Evolutionary conservation across 2,329 filamentous ascomycete genomes (phyloP), one percentile per base, ranked within the genome.

Genomic region (Apiospora hydei): DNA sequence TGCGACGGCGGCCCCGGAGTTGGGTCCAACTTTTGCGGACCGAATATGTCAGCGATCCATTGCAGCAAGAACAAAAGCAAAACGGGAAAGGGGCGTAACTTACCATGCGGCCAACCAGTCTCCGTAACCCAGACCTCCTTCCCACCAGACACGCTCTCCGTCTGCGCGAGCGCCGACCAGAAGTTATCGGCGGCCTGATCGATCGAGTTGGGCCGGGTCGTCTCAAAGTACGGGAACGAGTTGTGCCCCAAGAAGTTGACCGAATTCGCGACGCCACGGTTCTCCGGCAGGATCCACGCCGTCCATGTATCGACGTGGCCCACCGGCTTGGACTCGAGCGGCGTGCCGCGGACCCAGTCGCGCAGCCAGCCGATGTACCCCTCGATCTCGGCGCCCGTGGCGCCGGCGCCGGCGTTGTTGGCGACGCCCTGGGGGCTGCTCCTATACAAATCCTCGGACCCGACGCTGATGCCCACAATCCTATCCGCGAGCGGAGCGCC

Each of bases 241-340:
- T 79, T 80, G 69, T 79, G 77, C 11, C 78, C 75, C 6, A 80
- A 64, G 70, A 77, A 79, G 71, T 79, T 76, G 24, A 77, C 74
- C 14, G 76, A 73, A 14, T 71, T 8, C 30, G 74, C 72, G 21
- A 80, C 76, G 16, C 73, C 76, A 2, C 72, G 72, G 70, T 77
- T 79, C 72, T 80, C 78, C 16, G 78, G 76, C n/a, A 76, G 70
- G 43, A 79, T 69, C 79, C 78, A 80, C 34, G 78, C 78, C 8
- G 78, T 78, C 78, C 77, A 80, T 7, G 78, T 80, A 71, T 80
- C 79, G 53, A 79, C 75, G 64, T 80, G 79, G 24, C 76, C 78
- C 47, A 80, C 76, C 24, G 77, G 77, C 74, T 76, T 79, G 68
- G 70, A 70, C 72, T 77, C 76, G 21, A 80, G 73, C 18, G 51